Percentiles rank a stretch among this genome's conserved stretches.
Evolutionary conservation across 129 eudicot genomes (phyloP).

Genomic region (Logfia minima): DNA sequence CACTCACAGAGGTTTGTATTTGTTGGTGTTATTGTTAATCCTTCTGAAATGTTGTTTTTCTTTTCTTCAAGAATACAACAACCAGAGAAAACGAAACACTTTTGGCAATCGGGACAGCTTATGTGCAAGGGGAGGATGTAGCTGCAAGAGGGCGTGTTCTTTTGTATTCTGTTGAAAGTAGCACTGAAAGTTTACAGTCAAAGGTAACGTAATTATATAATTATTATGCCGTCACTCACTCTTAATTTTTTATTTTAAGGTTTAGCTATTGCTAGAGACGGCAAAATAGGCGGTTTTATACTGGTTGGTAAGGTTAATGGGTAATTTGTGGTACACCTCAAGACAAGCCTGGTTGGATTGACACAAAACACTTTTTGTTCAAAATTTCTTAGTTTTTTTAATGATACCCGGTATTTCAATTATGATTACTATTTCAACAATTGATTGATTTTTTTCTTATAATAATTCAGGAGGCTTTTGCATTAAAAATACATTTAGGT

Average conservation of each 20-base stretch:
- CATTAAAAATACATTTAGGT: background rate
- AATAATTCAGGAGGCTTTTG: background rate
- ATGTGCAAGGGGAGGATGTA: slow-evolving; percentile 98
- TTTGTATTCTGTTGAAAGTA: slow-evolving; percentile 72
- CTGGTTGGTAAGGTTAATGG: background rate
- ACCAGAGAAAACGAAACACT: slow-evolving; percentile 89
- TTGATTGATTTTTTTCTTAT: background rate
- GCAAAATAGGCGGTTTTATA: background rate
- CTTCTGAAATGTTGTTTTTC: slow-evolving; percentile 9
- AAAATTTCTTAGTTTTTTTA: background rate
- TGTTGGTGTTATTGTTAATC: slow-evolving; percentile 4
- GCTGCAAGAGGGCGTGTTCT: slow-evolving; percentile 99
- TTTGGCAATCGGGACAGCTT: slow-evolving; percentile 97
- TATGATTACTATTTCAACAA: background rate
- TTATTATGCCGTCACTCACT: background rate
- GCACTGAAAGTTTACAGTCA: slow-evolving; percentile 58
- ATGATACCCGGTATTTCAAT: background rate
- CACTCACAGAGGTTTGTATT: background rate
- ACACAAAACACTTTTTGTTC: background rate
- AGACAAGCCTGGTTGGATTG: slow-evolving; percentile 1
- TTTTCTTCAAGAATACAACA: slow-evolving; percentile 65
- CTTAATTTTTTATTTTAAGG: background rate
- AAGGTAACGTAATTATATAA: slow-evolving; percentile 37
- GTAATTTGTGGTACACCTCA: background rate
- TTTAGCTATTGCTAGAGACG: background rate